phyloP scores from a whole-genome alignment of 495 filamentous ascomycete species.

The Ascobolus immersus region DNA sequence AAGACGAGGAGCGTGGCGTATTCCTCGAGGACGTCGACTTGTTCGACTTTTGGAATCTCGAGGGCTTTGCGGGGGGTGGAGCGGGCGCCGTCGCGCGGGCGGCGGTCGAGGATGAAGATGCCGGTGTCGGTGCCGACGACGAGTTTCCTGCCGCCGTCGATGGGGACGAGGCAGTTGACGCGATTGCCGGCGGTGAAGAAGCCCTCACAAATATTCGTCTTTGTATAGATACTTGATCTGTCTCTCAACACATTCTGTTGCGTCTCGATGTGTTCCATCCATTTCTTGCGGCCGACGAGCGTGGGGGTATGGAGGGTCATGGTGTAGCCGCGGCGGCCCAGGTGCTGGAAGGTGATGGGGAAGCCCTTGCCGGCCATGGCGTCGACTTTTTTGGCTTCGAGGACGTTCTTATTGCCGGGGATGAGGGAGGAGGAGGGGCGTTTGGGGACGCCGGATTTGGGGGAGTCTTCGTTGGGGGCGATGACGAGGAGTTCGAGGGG shows the following conservation, averaged over 20 bases:
- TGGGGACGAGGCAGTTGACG: slow-evolving; percentile 75
- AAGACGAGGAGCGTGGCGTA: slow-evolving; percentile 80
- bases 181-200: slow-evolving; percentile 64
- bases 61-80: slow-evolving; percentile 58
- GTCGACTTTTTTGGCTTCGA: slow-evolving; percentile 7
- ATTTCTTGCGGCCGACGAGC: slow-evolving; percentile 61
- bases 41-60: slow-evolving; percentile 66
- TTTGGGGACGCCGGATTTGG: slow-evolving; percentile 53
- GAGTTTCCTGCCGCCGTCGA: slow-evolving; percentile 83
- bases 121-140: slow-evolving; percentile 83
- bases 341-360: slow-evolving; percentile 92
- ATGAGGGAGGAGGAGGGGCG: slow-evolving; percentile 72
- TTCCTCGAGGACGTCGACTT: slow-evolving; percentile 88
- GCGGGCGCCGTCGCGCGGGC: slow-evolving; percentile 47
- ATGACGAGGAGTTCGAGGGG: slow-evolving; percentile 84
- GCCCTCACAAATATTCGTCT: slow-evolving; percentile 53
- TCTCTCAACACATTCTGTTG: slow-evolving; percentile 67
- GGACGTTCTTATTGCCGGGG: slow-evolving; percentile 33
- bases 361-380: slow-evolving; percentile 40
- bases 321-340: slow-evolving; percentile 91
- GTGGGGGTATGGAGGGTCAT: slow-evolving; percentile 67
- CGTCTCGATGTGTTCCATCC: slow-evolving; percentile 81
- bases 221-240: slow-evolving; percentile 80
- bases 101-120: slow-evolving; percentile 73
- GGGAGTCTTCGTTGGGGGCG: slow-evolving; percentile 86